Conservation (phyloP, 2,329 filamentous ascomycete species). For the Diaporthe ampelina region DNA sequence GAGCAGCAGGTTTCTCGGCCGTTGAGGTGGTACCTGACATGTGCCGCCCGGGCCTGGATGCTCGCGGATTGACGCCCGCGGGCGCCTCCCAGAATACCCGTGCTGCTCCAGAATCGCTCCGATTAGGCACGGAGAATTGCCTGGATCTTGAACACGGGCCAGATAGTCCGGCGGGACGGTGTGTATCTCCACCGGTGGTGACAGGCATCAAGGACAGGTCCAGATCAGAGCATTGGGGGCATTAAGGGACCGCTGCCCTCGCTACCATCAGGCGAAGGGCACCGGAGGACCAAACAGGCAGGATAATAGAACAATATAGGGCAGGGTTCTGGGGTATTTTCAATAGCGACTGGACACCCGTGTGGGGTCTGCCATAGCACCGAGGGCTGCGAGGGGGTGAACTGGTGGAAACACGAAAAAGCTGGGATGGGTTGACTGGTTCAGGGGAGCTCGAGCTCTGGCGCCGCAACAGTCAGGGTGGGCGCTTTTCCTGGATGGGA, state of each 20-base stretch:
- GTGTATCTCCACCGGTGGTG: not conserved
- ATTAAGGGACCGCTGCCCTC: not conserved
- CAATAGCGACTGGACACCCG: constrained; percentile 6
- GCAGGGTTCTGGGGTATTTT: constrained; percentile 18
- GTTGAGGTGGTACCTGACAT: not conserved
- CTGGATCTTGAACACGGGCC: constrained; percentile 20
- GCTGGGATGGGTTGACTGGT: constrained; percentile 33
- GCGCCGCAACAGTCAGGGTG: constrained; percentile 34
- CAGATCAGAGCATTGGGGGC: constrained; percentile 11
- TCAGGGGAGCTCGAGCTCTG: constrained; percentile 29
- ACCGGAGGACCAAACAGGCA: constrained; percentile 23
- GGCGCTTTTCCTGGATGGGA: constrained; percentile 14
- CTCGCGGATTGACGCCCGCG: constrained; percentile 16
- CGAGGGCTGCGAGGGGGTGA: constrained; percentile 22
- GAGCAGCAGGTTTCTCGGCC: not conserved
- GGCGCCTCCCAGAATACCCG: constrained; percentile 16
- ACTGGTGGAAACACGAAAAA: constrained; percentile 20
- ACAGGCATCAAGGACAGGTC: constrained; percentile 23
- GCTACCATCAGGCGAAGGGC: constrained; percentile 8
- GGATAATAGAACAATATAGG: constrained; percentile 13
- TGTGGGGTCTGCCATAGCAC: constrained; percentile 19
- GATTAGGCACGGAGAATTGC: constrained; percentile 7
- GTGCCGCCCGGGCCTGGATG: constrained; percentile 14
- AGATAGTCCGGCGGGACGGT: constrained; percentile 18
- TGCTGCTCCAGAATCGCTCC: constrained; percentile 24